These are phyloP conservation scores for Eurotiales sp. DNA, from an alignment of 2,329 filamentous ascomycete species.

Conservation along the genomic window DNA sequence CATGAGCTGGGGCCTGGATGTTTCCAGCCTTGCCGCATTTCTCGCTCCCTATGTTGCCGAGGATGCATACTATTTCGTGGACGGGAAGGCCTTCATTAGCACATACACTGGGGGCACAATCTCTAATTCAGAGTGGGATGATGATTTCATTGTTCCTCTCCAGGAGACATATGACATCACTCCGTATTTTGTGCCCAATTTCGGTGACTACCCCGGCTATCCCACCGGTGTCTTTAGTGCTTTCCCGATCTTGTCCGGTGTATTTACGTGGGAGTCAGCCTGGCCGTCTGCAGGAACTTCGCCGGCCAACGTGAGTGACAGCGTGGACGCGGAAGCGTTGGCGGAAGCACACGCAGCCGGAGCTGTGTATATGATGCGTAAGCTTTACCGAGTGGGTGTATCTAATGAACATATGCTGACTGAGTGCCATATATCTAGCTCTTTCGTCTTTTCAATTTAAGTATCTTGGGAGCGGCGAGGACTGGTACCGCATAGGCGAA, in stretches of 20 bases:
- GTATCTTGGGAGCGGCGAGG: background rate
- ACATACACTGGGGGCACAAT: constrained; percentile 8
- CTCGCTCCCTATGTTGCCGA: constrained; percentile 1
- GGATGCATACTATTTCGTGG: constrained; percentile 6
- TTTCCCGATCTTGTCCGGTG: constrained; percentile 1
- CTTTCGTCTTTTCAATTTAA: constrained; percentile 11
- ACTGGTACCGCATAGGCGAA: constrained; percentile 11
- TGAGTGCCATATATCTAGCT: background rate
- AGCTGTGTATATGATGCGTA: constrained; percentile 10
- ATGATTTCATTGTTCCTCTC: background rate
- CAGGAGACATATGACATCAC: constrained; percentile 4
- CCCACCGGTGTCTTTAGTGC: constrained; percentile 5
- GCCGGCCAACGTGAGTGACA: background rate
- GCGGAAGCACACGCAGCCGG: constrained; percentile 2
- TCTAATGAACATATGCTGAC: background rate
- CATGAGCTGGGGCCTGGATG: constrained; percentile 8
- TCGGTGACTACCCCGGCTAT: constrained; percentile 3
- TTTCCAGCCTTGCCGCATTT: constrained; percentile 4
- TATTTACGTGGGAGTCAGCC: constrained; percentile 7
- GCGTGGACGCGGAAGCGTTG: background rate
- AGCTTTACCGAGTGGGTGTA: background rate
- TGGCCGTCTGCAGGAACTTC: constrained; percentile 7
- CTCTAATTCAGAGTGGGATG: background rate
- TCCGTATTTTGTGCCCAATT: constrained; percentile 10
- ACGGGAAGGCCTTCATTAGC: constrained; percentile 6